Conservation (phyloP, 176 grass and related monocot species). For the Eleusine indica region DNA sequence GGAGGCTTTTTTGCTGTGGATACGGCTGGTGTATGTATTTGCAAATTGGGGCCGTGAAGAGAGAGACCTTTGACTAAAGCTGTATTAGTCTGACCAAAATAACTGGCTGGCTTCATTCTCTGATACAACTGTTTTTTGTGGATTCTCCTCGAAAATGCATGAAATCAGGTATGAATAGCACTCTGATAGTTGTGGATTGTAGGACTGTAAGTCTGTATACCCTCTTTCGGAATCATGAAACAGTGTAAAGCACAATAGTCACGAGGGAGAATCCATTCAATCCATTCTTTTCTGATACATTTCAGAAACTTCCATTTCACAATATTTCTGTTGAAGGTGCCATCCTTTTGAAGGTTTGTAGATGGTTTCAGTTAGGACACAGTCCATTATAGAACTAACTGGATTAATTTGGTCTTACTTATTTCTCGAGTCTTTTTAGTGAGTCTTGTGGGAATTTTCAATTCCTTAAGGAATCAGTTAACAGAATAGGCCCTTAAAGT, state of each 20-base stretch:
- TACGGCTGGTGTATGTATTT: conserved; percentile 26
- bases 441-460: not conserved
- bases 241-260: conserved; percentile 17
- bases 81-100: conserved; percentile 21
- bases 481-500: not conserved
- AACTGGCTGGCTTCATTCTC: conserved; percentile 18
- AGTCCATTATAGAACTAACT: not conserved
- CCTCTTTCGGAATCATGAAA: conserved; percentile 15
- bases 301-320: not conserved
- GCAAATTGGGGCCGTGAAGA: conserved; percentile 10
- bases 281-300: conserved; percentile 34
- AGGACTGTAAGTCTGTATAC: conserved; percentile 23
- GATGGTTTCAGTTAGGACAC: not conserved
- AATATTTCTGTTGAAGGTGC: not conserved
- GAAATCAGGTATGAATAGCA: conserved; percentile 33
- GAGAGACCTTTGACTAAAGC: conserved; percentile 10
- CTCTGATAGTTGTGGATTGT: conserved; percentile 25
- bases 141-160: conserved; percentile 28
- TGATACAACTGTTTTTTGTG: conserved; percentile 16
- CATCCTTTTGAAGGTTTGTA: not conserved
- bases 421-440: not conserved
- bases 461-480: not conserved
- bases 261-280: conserved; percentile 27
- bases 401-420: not conserved
- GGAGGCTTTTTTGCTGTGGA: conserved; percentile 23